Base-by-base conservation (phyloP, 164 flowering plant genomes). In the Hamamelis virginiana region DNA sequence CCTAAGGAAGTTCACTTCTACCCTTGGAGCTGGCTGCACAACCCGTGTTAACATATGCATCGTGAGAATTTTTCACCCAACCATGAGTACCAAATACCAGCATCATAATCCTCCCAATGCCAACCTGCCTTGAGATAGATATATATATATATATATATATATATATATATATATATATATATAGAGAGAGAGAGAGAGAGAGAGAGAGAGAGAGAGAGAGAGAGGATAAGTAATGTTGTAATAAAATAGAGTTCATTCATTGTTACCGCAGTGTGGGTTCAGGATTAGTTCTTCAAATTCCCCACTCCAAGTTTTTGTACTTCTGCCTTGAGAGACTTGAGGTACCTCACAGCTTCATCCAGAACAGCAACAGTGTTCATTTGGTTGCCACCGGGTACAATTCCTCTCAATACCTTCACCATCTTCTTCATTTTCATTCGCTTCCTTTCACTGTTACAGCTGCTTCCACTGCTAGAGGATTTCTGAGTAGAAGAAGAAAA, bases 321-420 rank as follows among this genome's bases (percentile, higher is more conserved):
- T 75, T 91, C 92, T 10, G 81, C 81, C 75, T 88, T 88, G 66
- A 91, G 87, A 62, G 90, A 85, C 81, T 91, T 89, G 61, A 91
- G 90, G 80, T 91, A 87, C 62, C 66, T 79, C 45, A 91, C 92
- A 62, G 94, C 89, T 72, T 91, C 97, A 78, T 91, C 94, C 18
- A 91, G 77, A 64, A 91, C 87, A 76, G 77, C 73, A 16, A 76
- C 91, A 62, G 86, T 70, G 68, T 77, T 81, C 94, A 91, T 88
- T 62, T 75, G 72, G 57, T 83, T 79, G 28, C 89, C 88, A 61
- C 91, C 92, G 15, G 97, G 94, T 1, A 91, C 87, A 59, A 91
- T 88, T 71, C 84, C 88, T 72, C 82, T 72, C 67, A 91, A 65
- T 8, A 79, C 78, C 76, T 83, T 85, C 66, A 91, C 78, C 89